Percentiles rank a stretch among this genome's conserved stretches.
Evolutionary conservation across 2,329 filamentous ascomycete genomes (phyloP).

Genomic region (Arthrobotrys sinensis): DNA sequence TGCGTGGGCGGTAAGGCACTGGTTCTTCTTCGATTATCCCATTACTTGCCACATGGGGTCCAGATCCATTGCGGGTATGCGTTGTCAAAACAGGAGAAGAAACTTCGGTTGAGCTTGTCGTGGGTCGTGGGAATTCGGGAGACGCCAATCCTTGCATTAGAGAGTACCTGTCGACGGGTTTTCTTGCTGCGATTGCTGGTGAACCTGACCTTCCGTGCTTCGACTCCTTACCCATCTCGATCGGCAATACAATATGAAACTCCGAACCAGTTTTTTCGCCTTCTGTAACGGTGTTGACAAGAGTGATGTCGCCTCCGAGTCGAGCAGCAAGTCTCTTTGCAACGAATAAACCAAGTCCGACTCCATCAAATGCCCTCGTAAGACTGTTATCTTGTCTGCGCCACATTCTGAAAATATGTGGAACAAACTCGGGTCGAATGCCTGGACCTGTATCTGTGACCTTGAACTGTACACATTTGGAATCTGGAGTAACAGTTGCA

Average conservation of each 20-base stretch:
- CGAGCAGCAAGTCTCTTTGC: conserved; percentile 79
- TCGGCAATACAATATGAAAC: conserved; percentile 78
- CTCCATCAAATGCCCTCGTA: conserved; percentile 77
- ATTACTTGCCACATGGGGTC: neutral
- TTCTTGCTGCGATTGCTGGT: conserved; percentile 54
- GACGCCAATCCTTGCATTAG: conserved; percentile 51
- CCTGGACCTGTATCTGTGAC: conserved; percentile 78
- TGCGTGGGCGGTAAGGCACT: conserved; percentile 52
- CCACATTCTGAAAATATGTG: conserved; percentile 79
- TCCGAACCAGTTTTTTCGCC: conserved; percentile 76
- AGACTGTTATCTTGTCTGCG: conserved; percentile 79
- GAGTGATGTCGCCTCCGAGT: conserved; percentile 78
- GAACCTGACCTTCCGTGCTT: conserved; percentile 51
- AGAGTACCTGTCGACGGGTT: conserved; percentile 51
- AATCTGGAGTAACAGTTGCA: conserved; percentile 65
- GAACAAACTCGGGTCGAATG: conserved; percentile 77
- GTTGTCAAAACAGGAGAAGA: conserved; percentile 46
- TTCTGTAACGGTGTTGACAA: conserved; percentile 75
- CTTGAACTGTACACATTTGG: conserved; percentile 64
- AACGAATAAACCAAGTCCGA: conserved; percentile 79
- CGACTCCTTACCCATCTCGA: conserved; percentile 67
- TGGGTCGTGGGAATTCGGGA: conserved; percentile 49
- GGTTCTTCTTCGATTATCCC: conserved; percentile 37
- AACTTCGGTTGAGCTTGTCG: conserved; percentile 44
- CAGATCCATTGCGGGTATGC: conserved; percentile 43